phyloP scores from a whole-genome alignment of 139 green algal species.

The Chlamydomonas eustigma region DNA sequence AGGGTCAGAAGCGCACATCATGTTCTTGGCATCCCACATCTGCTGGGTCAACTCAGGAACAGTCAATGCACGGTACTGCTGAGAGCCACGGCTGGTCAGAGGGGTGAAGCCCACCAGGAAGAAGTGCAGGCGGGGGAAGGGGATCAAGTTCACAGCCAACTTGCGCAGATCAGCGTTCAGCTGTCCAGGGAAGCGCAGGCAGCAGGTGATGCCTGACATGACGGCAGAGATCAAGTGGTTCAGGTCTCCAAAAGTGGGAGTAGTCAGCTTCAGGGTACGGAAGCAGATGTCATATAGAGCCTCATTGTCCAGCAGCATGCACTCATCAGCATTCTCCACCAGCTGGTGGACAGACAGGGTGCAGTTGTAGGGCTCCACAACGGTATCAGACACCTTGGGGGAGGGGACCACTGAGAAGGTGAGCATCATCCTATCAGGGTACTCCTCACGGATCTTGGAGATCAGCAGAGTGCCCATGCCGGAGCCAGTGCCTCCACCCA shows the following conservation, averaged over 20 bases:
- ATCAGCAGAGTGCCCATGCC: constrained; percentile 98
- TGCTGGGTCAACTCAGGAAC: constrained; percentile 99
- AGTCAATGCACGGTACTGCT: constrained; percentile 94
- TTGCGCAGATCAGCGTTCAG: constrained; percentile 99
- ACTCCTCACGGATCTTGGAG: constrained; percentile 97
- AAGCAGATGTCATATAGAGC: constrained; percentile 99
- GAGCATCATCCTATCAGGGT: constrained; percentile 98
- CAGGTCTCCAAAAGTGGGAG: constrained; percentile 91
- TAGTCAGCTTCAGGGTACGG: constrained; percentile 98
- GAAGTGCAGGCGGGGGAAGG: constrained; percentile 99
- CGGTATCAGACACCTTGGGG: constrained; percentile 99
- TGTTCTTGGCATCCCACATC: constrained; percentile 99
- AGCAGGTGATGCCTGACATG: constrained; percentile 93
- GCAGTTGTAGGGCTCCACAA: constrained; percentile 99
- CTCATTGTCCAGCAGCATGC: constrained; percentile 93
- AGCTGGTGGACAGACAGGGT: constrained; percentile 99
- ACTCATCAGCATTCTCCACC: constrained; percentile 99
- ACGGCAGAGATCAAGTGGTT: constrained; percentile 95
- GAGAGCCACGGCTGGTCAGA: constrained; percentile 90
- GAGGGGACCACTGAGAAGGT: constrained; percentile 99
- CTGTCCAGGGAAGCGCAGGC: constrained; percentile 96
- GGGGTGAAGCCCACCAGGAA: constrained; percentile 99
- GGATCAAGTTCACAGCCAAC: constrained; percentile 98
- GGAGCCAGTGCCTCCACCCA: constrained; percentile 94
- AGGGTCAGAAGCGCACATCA: constrained; percentile 99